Evolutionary conservation across 495 filamentous ascomycete genomes (phyloP).

Genomic region (Trichoderma parareesei): DNA sequence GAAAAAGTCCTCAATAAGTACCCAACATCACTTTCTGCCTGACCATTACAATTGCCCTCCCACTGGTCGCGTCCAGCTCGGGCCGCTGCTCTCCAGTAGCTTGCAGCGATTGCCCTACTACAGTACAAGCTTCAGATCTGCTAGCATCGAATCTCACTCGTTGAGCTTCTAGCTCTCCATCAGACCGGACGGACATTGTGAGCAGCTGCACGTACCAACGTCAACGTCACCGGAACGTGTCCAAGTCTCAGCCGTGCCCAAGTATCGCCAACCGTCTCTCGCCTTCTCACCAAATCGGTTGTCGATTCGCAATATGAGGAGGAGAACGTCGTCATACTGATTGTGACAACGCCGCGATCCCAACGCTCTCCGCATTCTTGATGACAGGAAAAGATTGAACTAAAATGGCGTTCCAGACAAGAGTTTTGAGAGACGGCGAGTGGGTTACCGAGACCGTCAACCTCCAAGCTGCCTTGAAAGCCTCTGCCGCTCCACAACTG

Average conservation of each 20-base stretch:
- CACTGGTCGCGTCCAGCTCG: background rate
- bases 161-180: background rate
- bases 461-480: conserved; percentile 33
- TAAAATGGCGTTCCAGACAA: conserved; percentile 41
- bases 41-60: too few species aligned
- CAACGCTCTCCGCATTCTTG: background rate
- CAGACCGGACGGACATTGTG: background rate
- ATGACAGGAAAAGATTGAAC: background rate
- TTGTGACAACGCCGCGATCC: background rate
- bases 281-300: background rate
- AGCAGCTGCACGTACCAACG: conserved; percentile 3
- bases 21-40: too few species aligned
- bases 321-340: background rate
- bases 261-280: background rate
- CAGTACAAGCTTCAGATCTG: background rate
- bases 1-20: too few species aligned
- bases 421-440: conserved; percentile 46
- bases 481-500: conserved; percentile 20
- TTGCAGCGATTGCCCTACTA: too few species aligned
- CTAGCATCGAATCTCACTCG: background rate
- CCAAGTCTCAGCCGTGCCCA: background rate
- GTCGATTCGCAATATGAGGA: too few species aligned
- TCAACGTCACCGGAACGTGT: background rate
- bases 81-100: too few species aligned
- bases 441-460: conserved; percentile 47